Evolutionary conservation across 1,284 basidiomycete genomes (phyloP), one percentile per base, ranked within the genome.

Genomic region (Testicularia cyperi): DNA sequence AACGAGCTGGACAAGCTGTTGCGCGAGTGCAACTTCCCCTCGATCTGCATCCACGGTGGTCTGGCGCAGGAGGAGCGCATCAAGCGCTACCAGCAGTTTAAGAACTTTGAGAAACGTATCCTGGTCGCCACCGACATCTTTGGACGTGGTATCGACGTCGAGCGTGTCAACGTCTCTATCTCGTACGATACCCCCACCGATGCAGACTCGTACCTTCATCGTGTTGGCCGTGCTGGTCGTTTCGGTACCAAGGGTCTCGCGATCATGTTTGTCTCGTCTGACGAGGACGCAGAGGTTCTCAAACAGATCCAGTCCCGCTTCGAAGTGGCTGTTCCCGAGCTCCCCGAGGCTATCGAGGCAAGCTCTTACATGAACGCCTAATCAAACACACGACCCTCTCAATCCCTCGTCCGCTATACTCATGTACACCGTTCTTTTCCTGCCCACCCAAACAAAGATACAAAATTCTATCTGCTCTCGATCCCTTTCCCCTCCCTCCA

Each of bases 191-290:
- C 88, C 45, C 92, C 95, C 30, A 83, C 87, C 35, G 95, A 98
- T 74, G 95, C 95, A 26, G 95, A 98, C 80, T 92, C 88, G 62
- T 99, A 98, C 79, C 83, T 99, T 43, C 95, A 99, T 80, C 88
- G 95, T 79, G 95, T 98, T 53, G 95, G 92, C 68, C 92, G 95
- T 83, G 95, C 95, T 63, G 95, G 95, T 68, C 90, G 95, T 70
- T 99, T 99, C 79, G 95, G 95, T 65, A 98, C 95, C 33, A 98
- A 98, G 80, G 95, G 95, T 84, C 85, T 98, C 28, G 92, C 92
- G n/a, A 92, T 98, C 78, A 94, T 92, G 9, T 98, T 95, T 77
- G 90, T 96, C 35, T 86, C 91, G 4, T 88, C 86, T 21, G 92
- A 96, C 42, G 85, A 82, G 56, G 95, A 99, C 77, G 85, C 89